A percentile compares a stretch with the other conserved stretches of the same genome.
These are phyloP conservation scores for Calamus simplicifolius DNA, from an alignment of 176 grass and related monocot genomes.

Conservation along the genomic window DNA sequence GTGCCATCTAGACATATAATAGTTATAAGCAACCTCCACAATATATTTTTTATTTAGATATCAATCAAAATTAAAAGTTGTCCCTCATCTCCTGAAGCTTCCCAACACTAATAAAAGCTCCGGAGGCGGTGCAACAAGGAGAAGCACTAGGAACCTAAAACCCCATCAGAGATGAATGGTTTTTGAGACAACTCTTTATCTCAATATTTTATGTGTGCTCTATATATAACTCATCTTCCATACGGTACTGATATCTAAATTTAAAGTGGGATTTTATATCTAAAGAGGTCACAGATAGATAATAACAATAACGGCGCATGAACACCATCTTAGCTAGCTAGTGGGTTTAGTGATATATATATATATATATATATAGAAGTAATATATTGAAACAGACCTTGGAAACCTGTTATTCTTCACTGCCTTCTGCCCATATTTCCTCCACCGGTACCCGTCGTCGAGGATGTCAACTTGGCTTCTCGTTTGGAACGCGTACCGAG, in stretches of 20 bases:
- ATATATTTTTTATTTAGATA: conserved; percentile 24
- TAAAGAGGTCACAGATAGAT: too few relatives aligned
- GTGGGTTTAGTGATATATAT: not conserved
- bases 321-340: too few relatives aligned
- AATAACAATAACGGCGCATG: too few relatives aligned
- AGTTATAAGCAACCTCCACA: conserved; percentile 43
- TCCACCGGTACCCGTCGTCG: conserved; percentile 89
- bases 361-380: too few relatives aligned
- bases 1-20: conserved; percentile 43
- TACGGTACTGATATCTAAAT: too few relatives aligned
- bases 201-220: too few relatives aligned
- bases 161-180: not conserved
- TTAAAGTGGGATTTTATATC: too few relatives aligned
- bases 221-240: too few relatives aligned
- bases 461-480: conserved; percentile 89
- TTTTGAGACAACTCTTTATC: too few relatives aligned
- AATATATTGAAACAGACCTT: conserved; percentile 24
- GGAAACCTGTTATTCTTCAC: conserved; percentile 87
- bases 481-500: conserved; percentile 72
- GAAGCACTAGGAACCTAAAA: too few relatives aligned
- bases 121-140: too few relatives aligned
- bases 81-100: conserved; percentile 29
- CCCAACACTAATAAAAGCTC: not conserved
- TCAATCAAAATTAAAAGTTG: too few relatives aligned
- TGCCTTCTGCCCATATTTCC: conserved; percentile 92